A percentile compares a stretch with the other conserved stretches of the same genome.
These are phyloP conservation scores for Russula ochroleuca DNA, from an alignment of 768 basidiomycete genomes.

Conservation along the genomic window DNA sequence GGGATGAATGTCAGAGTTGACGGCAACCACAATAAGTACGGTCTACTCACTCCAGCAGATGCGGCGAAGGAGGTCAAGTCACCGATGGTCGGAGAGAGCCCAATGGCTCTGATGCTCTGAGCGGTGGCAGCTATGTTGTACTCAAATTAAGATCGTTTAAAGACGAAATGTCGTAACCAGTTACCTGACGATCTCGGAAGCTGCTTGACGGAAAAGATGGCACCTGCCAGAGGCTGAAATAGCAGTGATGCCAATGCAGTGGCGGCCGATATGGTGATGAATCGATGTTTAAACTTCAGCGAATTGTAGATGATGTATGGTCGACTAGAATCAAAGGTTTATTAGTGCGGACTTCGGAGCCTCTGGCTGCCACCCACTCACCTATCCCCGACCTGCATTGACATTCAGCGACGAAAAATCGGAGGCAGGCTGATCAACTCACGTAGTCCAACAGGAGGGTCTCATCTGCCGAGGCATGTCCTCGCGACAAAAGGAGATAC, in stretches of 20 bases:
- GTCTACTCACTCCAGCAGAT: constrained; percentile 25
- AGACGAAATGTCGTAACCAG: constrained; percentile 13
- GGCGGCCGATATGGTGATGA: constrained; percentile 51
- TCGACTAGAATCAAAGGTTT: constrained; percentile 3
- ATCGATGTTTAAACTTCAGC: constrained; percentile 48
- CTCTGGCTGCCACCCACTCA: not conserved
- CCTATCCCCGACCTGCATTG: constrained; percentile 15
- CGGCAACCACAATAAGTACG: constrained; percentile 36
- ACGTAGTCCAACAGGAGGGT: constrained; percentile 67
- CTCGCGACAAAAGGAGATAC: constrained; percentile 53
- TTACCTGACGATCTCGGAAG: constrained; percentile 34
- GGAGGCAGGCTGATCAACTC: constrained; percentile 26
- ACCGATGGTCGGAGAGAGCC: constrained; percentile 15
- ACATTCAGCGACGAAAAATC: not conserved
- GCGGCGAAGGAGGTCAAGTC: constrained; percentile 21
- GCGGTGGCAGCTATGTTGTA: constrained; percentile 9
- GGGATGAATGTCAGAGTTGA: not conserved
- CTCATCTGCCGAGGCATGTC: constrained; percentile 50
- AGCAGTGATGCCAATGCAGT: constrained; percentile 44
- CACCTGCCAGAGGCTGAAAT: constrained; percentile 55
- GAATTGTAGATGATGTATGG: constrained; percentile 34
- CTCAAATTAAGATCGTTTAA: not conserved
- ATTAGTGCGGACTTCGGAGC: not conserved
- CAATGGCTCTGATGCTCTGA: constrained; percentile 18
- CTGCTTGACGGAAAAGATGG: constrained; percentile 33